These are phyloP conservation scores for Russula earlei DNA, from an alignment of 768 basidiomycete genomes.

Conservation along the genomic window DNA sequence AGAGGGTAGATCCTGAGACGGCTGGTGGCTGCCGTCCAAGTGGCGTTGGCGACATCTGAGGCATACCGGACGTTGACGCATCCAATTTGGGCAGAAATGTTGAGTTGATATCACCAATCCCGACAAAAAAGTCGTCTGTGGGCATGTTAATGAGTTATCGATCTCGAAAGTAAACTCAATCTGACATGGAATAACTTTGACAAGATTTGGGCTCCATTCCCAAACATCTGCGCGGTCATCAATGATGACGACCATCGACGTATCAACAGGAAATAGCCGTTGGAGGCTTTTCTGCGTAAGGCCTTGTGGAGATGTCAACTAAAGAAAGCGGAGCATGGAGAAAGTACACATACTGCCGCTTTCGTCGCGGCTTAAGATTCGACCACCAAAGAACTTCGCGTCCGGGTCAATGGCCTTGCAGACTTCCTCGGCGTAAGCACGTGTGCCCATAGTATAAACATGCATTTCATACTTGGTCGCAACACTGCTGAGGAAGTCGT, in stretches of 20 bases:
- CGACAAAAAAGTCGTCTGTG: slow-evolving; percentile 93
- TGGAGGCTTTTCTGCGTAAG: slow-evolving; percentile 81
- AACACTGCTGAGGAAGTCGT: slow-evolving; percentile 62
- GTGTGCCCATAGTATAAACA: slow-evolving; percentile 98
- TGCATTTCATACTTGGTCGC: slow-evolving; percentile 93
- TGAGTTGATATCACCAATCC: slow-evolving; percentile 97
- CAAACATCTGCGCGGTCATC: slow-evolving; percentile 98
- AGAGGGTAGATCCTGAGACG: neutral
- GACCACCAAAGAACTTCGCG: slow-evolving; percentile 72
- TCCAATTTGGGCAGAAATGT: slow-evolving; percentile 80
- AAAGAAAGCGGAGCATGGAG: neutral
- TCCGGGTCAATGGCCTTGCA: slow-evolving; percentile 91
- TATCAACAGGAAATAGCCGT: slow-evolving; percentile 91
- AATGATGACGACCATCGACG: slow-evolving; percentile 98
- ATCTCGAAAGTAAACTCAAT: slow-evolving; percentile 16
- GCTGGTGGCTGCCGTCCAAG: neutral
- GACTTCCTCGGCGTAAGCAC: slow-evolving; percentile 92
- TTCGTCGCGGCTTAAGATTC: slow-evolving; percentile 89
- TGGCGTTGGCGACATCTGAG: slow-evolving; percentile 19
- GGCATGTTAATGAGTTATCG: slow-evolving; percentile 18
- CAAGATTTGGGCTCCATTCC: slow-evolving; percentile 94
- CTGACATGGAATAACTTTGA: slow-evolving; percentile 94
- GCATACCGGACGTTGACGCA: slow-evolving; percentile 35
- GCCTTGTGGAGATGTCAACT: slow-evolving; percentile 1
- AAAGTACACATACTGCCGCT: slow-evolving; percentile 70